A percentile compares a stretch with the other conserved stretches of the same genome.
Conservation (phyloP, 1,284 basidiomycete genomes). For the Xanthoconium separans region DNA sequence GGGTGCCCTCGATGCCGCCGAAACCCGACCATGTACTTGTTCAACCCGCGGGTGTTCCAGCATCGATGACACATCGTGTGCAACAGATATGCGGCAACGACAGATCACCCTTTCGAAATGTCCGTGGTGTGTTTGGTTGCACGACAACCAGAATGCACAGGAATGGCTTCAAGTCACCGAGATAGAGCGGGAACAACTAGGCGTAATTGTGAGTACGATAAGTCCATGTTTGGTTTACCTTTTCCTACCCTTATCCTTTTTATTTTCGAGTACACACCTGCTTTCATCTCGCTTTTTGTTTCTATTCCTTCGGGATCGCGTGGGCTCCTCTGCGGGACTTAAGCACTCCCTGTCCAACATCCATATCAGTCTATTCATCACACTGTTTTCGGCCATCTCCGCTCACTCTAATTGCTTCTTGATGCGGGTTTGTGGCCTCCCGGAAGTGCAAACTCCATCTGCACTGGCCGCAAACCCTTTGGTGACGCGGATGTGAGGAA, state of each 20-base stretch:
- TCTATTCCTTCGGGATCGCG: constrained; percentile 11
- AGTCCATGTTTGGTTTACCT: constrained; percentile 9
- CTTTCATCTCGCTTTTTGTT: constrained; percentile 11
- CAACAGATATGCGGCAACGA: constrained; percentile 4
- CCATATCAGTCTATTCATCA: constrained; percentile 6
- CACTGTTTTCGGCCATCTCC: constrained; percentile 6
- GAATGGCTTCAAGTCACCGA: constrained; percentile 52
- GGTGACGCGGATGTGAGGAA: constrained; percentile 7
- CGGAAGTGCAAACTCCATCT: constrained; percentile 4
- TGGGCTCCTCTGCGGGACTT: constrained; percentile 7
- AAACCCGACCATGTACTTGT: constrained; percentile 16
- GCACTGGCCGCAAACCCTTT: constrained; percentile 6
- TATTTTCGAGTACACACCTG: constrained; percentile 1
- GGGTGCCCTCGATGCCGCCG: constrained; percentile 35
- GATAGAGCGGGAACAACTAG: constrained; percentile 33
- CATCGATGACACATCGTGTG: constrained; percentile 4
- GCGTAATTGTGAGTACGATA: constrained; percentile 27
- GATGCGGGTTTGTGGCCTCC: constrained; percentile 14
- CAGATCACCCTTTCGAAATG: constrained; percentile 15
- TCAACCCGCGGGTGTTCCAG: constrained; percentile 11
- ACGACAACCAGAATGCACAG: constrained; percentile 40
- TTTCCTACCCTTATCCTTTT: neutral
- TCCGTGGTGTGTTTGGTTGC: constrained; percentile 19
- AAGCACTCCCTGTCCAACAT: constrained; percentile 5
- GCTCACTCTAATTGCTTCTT: constrained; percentile 9